A percentile compares a stretch with the other conserved stretches of the same genome.
These are phyloP conservation scores for Sordariomycetes sp. DNA, from an alignment of 2,329 filamentous ascomycete genomes.

Conservation along the genomic window DNA sequence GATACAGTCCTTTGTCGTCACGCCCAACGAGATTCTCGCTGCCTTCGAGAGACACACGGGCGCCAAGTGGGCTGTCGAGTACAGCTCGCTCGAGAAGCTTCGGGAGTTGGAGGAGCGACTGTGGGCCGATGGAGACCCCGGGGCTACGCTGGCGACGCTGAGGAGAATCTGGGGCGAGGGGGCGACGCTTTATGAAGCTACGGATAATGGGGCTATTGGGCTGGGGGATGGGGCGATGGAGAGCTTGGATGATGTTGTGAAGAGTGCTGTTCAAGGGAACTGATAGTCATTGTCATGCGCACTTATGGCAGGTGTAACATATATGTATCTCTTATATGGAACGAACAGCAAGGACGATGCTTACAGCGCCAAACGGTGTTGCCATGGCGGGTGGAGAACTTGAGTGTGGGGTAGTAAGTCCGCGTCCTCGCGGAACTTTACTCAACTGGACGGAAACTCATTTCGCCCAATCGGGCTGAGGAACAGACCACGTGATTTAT, in stretches of 20 bases:
- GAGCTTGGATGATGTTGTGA: slow-evolving; percentile 24
- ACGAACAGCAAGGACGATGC: too few species aligned
- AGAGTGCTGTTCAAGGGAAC: neutral
- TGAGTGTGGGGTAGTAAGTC: too few species aligned
- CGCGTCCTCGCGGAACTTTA: too few species aligned
- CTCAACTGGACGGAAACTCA: too few species aligned
- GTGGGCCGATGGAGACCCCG: slow-evolving; percentile 37
- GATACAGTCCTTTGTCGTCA: slow-evolving; percentile 60
- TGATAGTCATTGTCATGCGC: neutral
- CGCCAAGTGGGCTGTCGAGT: slow-evolving; percentile 37
- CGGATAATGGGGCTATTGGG: slow-evolving; percentile 50
- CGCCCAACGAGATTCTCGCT: slow-evolving; percentile 45
- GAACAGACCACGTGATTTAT: neutral
- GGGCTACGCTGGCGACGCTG: slow-evolving; percentile 44
- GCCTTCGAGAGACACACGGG: slow-evolving; percentile 57
- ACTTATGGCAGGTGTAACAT: too few species aligned
- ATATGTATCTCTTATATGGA: too few species aligned
- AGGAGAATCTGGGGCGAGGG: slow-evolving; percentile 62
- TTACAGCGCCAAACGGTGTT: too few species aligned
- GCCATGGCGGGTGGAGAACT: too few species aligned
- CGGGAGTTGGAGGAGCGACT: slow-evolving; percentile 42
- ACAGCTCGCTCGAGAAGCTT: slow-evolving; percentile 39
- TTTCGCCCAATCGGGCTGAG: neutral
- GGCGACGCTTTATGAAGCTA: slow-evolving; percentile 54
- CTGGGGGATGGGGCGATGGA: slow-evolving; percentile 33